Evolutionary conservation across 352 stramenopile species (phyloP), one percentile per base, ranked within the genome.

Genomic region (Phytophthora tubulina): DNA sequence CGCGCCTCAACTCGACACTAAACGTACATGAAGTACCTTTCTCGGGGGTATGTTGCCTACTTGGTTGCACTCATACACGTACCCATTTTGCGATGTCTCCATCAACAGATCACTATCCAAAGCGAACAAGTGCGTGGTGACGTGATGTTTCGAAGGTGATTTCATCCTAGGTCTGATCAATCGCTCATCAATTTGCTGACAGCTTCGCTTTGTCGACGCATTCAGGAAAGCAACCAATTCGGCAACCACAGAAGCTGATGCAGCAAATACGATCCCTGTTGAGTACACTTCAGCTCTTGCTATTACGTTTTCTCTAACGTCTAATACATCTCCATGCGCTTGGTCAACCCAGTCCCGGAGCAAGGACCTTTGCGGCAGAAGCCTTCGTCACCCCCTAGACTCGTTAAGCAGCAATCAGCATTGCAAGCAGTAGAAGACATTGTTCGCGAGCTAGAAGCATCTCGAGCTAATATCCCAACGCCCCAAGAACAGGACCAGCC

Each of bases 361-460:
- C 33, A 57, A 35, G 35, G 17, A 46, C 33, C 15, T 21, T 6
- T 35, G 49, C 50, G 41, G 11, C 66, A 59, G 36, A 64, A 63
- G 31, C 5, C 44, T 30, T 70, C 64, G 32, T 64, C 56, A 31
- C 64, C 72, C 54, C 30, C 46, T 36, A 55, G 58, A 17, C 39
- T 64, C 36, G 52, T 41, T 30, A 48, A 38, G 13, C 53, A 74
- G 42, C 53, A 77, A 55, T 71, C 68, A 15, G 55, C 75, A 15
- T 71, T 75, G 44, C 73, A 79, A 58, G 61, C 80, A 41, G 64
- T 85, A 30, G 70, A 77, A 51, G 64, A 78, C 70, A 75, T 80
- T 50, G 73, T 84, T 54, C 73, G 73, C 36, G 76, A 82, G 38
- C 68, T 81, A 11, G 72, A 66, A 59, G 59, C 70, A 51, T 67